These are phyloP conservation scores for Pseudogymnoascus sp. DNA, from an alignment of 2,329 filamentous ascomycete genomes.

Conservation along the genomic window DNA sequence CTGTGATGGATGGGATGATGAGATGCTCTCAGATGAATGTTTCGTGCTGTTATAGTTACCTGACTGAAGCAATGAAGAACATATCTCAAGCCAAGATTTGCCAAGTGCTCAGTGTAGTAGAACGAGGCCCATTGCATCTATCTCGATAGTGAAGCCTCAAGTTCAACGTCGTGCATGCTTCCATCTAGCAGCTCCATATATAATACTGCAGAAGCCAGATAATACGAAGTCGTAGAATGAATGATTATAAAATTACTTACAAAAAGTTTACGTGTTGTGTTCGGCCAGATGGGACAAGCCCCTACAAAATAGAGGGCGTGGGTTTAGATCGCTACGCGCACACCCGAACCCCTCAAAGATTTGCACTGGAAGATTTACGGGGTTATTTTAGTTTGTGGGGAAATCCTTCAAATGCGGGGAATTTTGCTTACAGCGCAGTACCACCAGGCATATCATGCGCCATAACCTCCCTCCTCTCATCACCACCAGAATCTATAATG, in stretches of 20 bases:
- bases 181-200: neutral
- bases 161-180: neutral
- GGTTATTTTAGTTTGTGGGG: neutral
- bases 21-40: neutral
- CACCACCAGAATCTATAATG: neutral
- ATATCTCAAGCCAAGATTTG: neutral
- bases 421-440: neutral
- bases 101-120: neutral
- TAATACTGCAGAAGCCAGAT: neutral
- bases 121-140: neutral
- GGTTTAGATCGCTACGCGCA: neutral
- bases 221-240: neutral
- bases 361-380: neutral
- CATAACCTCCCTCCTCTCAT: neutral
- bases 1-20: neutral
- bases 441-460: neutral
- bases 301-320: neutral
- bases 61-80: neutral
- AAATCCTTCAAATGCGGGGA: constrained; percentile 3
- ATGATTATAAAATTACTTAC: neutral
- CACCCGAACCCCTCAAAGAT: neutral
- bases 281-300: neutral
- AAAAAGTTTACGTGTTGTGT: neutral
- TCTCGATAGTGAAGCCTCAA: neutral
- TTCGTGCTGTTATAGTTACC: neutral